These are phyloP conservation scores for Colletotrichum tamarilloi DNA, from an alignment of 2,329 filamentous ascomycete genomes.

Conservation along the genomic window DNA sequence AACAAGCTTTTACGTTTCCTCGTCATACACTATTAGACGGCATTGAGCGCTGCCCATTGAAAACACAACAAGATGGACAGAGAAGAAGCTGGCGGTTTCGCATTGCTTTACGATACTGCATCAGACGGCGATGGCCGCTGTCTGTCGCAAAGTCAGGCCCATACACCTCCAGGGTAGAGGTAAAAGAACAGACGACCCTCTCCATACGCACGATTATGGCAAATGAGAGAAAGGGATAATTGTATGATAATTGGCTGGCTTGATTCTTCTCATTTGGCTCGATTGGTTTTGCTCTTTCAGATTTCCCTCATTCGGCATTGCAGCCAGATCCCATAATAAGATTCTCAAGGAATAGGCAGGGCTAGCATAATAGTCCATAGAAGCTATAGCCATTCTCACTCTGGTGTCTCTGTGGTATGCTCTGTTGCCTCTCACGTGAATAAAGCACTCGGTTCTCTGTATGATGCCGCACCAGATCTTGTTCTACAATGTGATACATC, in stretches of 20 bases:
- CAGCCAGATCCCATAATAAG: background rate
- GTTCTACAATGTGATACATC: slow-evolving; percentile 8
- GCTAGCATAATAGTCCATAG: background rate
- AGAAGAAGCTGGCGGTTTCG: too few species aligned
- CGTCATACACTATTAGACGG: background rate
- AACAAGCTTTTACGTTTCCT: background rate
- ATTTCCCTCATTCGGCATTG: background rate
- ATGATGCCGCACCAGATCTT: background rate
- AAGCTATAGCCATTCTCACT: background rate
- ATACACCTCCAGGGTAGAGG: background rate
- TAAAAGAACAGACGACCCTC: background rate
- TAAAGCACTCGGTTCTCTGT: background rate
- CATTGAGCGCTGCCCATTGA: background rate
- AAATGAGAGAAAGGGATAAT: background rate
- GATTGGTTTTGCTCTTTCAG: background rate
- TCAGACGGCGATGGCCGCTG: background rate
- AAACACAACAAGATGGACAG: background rate
- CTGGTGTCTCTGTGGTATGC: background rate
- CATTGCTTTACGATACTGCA: too few species aligned
- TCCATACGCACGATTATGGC: background rate
- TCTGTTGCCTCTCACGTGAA: background rate
- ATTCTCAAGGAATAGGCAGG: background rate
- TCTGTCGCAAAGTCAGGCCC: background rate
- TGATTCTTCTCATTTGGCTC: background rate
- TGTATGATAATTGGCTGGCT: background rate